These are phyloP conservation scores for Decorospora gaudefroyi DNA, from an alignment of 2,329 filamentous ascomycete species.

Conservation along the genomic window DNA sequence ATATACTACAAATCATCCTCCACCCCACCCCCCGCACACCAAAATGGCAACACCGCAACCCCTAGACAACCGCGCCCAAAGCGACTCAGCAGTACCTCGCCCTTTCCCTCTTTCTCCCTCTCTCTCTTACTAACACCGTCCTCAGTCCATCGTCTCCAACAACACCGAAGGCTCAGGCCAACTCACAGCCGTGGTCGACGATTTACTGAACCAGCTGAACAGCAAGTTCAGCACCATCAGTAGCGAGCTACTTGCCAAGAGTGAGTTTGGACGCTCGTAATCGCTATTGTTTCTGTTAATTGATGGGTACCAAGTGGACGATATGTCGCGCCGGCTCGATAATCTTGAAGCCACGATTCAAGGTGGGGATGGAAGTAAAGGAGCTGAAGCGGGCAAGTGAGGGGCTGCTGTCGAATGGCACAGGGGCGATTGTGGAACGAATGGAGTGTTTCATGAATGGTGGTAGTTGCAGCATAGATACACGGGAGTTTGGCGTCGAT, in stretches of 20 bases:
- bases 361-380: constrained; percentile 54
- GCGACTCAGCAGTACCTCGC: constrained; percentile 26
- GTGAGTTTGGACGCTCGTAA: constrained; percentile 57
- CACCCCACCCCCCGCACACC: background rate
- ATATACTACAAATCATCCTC: background rate
- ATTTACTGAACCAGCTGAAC: constrained; percentile 80
- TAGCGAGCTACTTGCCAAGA: constrained; percentile 84
- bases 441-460: no score
- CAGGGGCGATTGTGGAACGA: no score
- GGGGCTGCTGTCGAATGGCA: background rate
- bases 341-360: constrained; percentile 76
- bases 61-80: constrained; percentile 27
- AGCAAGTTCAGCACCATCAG: constrained; percentile 85
- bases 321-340: constrained; percentile 86
- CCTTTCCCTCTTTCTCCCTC: constrained; percentile 1
- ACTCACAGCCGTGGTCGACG: constrained; percentile 79
- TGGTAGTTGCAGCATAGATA: no score
- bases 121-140: constrained; percentile 2
- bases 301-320: constrained; percentile 76
- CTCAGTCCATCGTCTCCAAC: constrained; percentile 24
- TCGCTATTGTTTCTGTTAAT: background rate
- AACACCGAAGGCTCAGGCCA: constrained; percentile 56
- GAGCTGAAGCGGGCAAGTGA: constrained; percentile 32
- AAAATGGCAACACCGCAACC: constrained; percentile 31
- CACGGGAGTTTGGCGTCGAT: no score